Base-by-base conservation (phyloP, 345 rosid species). In the Gossypium stocksii region DNA sequence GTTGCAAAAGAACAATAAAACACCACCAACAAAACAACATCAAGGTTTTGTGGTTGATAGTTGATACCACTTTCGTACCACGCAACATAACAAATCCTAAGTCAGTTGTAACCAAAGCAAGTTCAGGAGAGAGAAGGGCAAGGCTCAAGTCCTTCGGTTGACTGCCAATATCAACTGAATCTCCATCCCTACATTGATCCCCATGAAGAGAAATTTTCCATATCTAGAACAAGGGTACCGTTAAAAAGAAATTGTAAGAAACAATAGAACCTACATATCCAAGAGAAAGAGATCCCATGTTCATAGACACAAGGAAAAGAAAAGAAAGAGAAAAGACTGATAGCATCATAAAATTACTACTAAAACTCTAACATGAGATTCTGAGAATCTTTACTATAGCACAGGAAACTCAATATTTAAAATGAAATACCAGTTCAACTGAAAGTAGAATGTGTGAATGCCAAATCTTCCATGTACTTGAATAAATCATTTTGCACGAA, bases 121-220 rank as follows among this genome's bases (percentile, higher is more conserved):
- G n/a, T n/a, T n/a, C n/a, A n/a, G n/a, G n/a, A n/a, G 84, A 83
- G 52, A 67, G 82, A 78, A 83, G 86, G 66, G 95, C 92, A 75
- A 89, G 87, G 83, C 91, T 94, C 74, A 94, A 81, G 83, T 94
- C 97, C 62, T 87, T 92, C 57, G 98, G 98, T 77, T 94, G 97
- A 81, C 86, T 80, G 72, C 91, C 97, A 79, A 94, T 78, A 82
- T 88, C 97, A 34, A 89, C 77, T 73, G 81, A 81, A 53, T 87
- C 89, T 60, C 86, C 87, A 66, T 86, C 86, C 80, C 87, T 88
- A 82, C 90, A 86, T 48, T 92, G 97, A 74, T 87, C 93, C 19
- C 88, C 94, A 62, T 79, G 85, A n/a, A 89, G 80, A 57, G 86
- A 71, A 78, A 87, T 86, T 84, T 98, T 91, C 81, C 90, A 87